These are phyloP conservation scores for Spathaspora girioi DNA, from an alignment of 805 yeast species.

Conservation along the genomic window DNA sequence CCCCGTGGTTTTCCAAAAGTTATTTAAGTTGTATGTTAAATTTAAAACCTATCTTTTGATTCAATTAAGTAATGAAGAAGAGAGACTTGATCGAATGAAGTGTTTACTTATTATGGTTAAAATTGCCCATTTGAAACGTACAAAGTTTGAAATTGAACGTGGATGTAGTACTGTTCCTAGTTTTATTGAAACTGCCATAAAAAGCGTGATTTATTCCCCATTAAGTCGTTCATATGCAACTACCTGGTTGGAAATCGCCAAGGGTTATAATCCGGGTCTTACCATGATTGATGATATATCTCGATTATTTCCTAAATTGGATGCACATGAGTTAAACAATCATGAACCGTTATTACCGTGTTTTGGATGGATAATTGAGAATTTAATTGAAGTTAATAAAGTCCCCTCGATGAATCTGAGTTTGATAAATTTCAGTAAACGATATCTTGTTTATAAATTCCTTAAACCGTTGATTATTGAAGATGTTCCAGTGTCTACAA, in stretches of 20 bases:
- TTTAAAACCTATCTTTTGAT: constrained; percentile 59
- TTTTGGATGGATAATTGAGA: constrained; percentile 86
- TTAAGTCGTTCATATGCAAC: constrained; percentile 68
- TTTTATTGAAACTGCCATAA: constrained; percentile 75
- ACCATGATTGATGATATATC: constrained; percentile 25
- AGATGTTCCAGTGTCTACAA: constrained; percentile 19
- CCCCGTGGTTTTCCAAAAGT: constrained; percentile 65
- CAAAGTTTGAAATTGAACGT: constrained; percentile 39
- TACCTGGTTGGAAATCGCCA: constrained; percentile 65
- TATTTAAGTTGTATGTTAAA: constrained; percentile 65
- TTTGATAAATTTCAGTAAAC: constrained; percentile 80
- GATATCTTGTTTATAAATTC: constrained; percentile 36
- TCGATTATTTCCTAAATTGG: constrained; percentile 29
- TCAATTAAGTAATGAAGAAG: constrained; percentile 63
- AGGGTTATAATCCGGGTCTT: constrained; percentile 11
- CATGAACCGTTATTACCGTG: constrained; percentile 67
- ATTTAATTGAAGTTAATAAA: constrained; percentile 57
- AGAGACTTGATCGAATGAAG: constrained; percentile 66
- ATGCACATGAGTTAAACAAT: constrained; percentile 24
- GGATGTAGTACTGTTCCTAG: constrained; percentile 56
- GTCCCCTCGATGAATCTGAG: constrained; percentile 73
- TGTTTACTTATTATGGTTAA: constrained; percentile 64
- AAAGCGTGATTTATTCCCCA: constrained; percentile 73
- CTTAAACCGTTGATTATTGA: constrained; percentile 37
- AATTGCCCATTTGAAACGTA: constrained; percentile 66